Base-by-base conservation (phyloP, 2,329 filamentous ascomycete species). In the Fusarium sp. region DNA sequence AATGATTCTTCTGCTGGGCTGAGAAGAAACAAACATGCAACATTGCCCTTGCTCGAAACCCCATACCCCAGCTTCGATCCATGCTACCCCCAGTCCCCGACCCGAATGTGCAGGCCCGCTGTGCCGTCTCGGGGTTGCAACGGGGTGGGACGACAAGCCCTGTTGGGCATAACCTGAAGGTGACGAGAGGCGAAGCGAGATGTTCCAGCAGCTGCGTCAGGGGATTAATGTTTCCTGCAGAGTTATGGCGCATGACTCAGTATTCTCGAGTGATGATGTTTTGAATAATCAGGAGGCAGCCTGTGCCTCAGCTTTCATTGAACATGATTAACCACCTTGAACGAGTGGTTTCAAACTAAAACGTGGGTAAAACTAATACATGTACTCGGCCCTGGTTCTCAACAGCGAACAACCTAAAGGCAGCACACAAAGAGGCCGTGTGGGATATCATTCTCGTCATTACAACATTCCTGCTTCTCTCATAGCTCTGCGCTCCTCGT, bases 361-460 rank as follows among this genome's bases (percentile, higher is more conserved):
- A 56, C 43, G 17, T 3, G 27, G 32, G n/a, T 33, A 61, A 57
- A 47, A 50, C 33, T 35, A 32, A 10, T 32, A 58, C 35, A 50
- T 58, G 22, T 43, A 52, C 60, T 43, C 32, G 22, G 59, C 69
- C 33, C 14, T 37, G 47, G 25, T 20, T 56, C 25, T 56, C 32
- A 35, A 60, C n/a, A 2, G 45, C 58, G 30, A 54, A 63, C 47
- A 57, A 52, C 38, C 59, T 68, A 11, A 61, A 12, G 22, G 47
- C 22, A 58, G 50, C n/a, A 33, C 54, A 35, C 54, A 37, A n/a
- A 65, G 30, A 60, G 47, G 58, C 60, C 40, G 61, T 74, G 33
- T 47, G 47, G 66, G 72, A 75, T 69, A 70, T 74, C 54, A 72
- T 74, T 66, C 30, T 59, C 66, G n/a, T 74, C 71, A 64, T 73